Conservation (phyloP, 768 basidiomycete species). For the Exidia glandulosa region DNA sequence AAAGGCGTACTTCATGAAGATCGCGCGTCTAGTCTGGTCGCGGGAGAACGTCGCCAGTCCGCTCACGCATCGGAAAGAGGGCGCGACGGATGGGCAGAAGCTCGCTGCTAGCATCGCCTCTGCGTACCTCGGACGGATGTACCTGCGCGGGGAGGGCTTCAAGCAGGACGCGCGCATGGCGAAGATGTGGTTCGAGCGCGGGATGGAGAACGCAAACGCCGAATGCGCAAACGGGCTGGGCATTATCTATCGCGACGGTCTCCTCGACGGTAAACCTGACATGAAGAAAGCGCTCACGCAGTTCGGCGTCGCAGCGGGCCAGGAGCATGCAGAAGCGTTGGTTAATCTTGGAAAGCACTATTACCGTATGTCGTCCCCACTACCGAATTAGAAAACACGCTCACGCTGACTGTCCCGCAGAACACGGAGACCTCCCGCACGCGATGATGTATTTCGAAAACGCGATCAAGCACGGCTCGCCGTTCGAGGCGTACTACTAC, state of each 20-base stretch:
- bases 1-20: conserved; percentile 69
- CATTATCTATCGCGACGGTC: conserved; percentile 84
- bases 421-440: conserved; percentile 49
- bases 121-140: conserved; percentile 88
- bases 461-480: conserved; percentile 78
- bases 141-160: conserved; percentile 84
- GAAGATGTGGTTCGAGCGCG: conserved; percentile 92
- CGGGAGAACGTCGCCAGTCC: conserved; percentile 50
- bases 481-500: conserved; percentile 92
- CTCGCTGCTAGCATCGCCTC: conserved; percentile 60
- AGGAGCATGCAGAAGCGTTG: conserved; percentile 86
- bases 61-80: conserved; percentile 20
- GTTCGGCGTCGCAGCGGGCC: conserved; percentile 71
- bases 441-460: conserved; percentile 73
- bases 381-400: conserved; percentile 3
- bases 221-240: conserved; percentile 88
- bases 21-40: conserved; percentile 82
- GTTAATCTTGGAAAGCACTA: conserved; percentile 81
- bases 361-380: conserved; percentile 33
- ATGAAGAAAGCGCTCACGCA: conserved; percentile 47
- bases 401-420: conserved; percentile 26
- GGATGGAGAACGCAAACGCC: conserved; percentile 65
- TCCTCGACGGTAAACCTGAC: conserved; percentile 58
- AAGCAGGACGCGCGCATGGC: conserved; percentile 63
- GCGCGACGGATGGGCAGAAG: conserved; percentile 22